Base-by-base conservation (phyloP, 805 yeast species). In the Wickerhamomyces sydowiorum region DNA sequence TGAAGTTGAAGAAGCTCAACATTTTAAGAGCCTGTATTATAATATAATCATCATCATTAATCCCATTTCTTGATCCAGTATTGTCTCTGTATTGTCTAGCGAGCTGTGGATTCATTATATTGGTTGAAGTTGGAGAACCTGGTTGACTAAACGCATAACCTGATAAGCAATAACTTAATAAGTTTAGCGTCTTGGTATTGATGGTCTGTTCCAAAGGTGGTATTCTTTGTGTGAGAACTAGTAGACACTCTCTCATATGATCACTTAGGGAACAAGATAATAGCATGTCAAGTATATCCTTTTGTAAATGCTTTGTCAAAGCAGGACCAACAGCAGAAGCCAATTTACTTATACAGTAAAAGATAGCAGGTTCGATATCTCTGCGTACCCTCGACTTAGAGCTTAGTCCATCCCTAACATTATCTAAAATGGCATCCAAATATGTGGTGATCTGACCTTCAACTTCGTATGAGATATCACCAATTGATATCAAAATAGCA, bases 301-400 rank as follows among this genome's bases (percentile, higher is more conserved):
- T 75, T 49, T 88, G 90, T 42, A 93, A 66, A 58, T 87, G 89
- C 56, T 91, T 93, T 0, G 96, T 86, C 42, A 91, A 68, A 0
- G 96, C 95, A 12, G 96, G 95, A 0, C 97, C 97, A 14, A 91
- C 87, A 0, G 98, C 91, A 21, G 75, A 73, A 0, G 96, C 90
- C 29, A 93, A 65, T 62, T 87, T 85, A 0, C 95, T 87, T 35
- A 91, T 73, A 59, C 98, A 93, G 52, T 85, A 86, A 54, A 90
- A 91, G 18, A 91, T 77, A 1, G 96, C 89, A 0, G 86, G 83
- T 50, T 87, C 95, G 35, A 84, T 79, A 38, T 84, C 89, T 55
- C 79, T 82, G 44, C 90, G 72, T 3, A 71, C 61, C 48, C 79
- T 77, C 15, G 63, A 62, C 42, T 63, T 67, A 1, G 65, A 51